These are phyloP conservation scores for Echites panduratus DNA, from an alignment of 257 asterid species.

Conservation along the genomic window DNA sequence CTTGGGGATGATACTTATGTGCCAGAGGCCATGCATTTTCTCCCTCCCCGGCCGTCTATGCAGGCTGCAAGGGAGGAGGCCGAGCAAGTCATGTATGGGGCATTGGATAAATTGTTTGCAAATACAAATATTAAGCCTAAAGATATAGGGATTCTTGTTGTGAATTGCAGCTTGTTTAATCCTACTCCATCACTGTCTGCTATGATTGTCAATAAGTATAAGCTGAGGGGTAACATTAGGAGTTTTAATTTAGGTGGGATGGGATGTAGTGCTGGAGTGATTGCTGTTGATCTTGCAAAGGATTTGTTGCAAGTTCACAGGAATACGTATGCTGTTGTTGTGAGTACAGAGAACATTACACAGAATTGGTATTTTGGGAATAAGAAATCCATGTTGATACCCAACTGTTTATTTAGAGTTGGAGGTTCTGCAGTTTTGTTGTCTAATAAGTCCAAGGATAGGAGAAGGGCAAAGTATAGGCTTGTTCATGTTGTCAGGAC, in stretches of 20 bases:
- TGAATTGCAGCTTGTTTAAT: constrained; percentile 66
- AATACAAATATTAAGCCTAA: constrained; percentile 51
- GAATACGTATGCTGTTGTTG: constrained; percentile 68
- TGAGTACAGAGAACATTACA: constrained; percentile 65
- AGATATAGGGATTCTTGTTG: constrained; percentile 65
- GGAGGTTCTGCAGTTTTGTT: constrained; percentile 62
- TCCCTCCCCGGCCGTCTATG: constrained; percentile 72
- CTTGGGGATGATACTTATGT: constrained; percentile 71
- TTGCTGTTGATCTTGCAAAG: constrained; percentile 66
- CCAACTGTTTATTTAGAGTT: constrained; percentile 70
- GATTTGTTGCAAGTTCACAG: constrained; percentile 68
- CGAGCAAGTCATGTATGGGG: constrained; percentile 65
- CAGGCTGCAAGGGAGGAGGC: constrained; percentile 79
- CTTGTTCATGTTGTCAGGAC: constrained; percentile 75
- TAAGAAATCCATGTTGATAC: constrained; percentile 68
- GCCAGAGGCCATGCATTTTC: constrained; percentile 63
- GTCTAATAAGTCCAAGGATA: constrained; percentile 51
- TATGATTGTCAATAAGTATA: constrained; percentile 69
- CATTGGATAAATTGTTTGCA: constrained; percentile 55
- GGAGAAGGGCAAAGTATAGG: constrained; percentile 57
- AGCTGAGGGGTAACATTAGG: constrained; percentile 67
- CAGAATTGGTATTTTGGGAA: constrained; percentile 82
- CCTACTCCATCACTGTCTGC: constrained; percentile 71
- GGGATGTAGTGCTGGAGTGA: constrained; percentile 87
- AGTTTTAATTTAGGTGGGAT: constrained; percentile 76